Evolutionary conservation across 2,329 filamentous ascomycete genomes (phyloP).

Genomic region (Neonectria faginata): DNA sequence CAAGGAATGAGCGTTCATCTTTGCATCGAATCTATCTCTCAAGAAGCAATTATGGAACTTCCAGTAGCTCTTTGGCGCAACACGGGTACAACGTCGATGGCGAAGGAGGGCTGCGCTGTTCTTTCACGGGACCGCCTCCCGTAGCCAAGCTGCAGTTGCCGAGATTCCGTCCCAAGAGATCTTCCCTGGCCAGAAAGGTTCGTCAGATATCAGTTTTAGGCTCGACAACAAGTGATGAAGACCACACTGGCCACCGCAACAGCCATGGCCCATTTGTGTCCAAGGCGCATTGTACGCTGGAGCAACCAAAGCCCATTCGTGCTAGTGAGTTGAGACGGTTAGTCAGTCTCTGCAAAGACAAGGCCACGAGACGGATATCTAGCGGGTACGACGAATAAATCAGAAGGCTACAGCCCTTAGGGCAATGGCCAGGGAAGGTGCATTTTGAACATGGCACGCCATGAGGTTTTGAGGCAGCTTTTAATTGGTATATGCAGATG

Average conservation of each 20-base stretch:
- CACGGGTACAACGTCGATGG: conserved; percentile 41
- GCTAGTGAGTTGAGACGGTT: conserved; percentile 48
- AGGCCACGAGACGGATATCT: conserved; percentile 35
- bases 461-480: conserved; percentile 22
- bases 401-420: not conserved
- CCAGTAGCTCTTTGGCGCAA: conserved; percentile 7
- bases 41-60: conserved; percentile 23
- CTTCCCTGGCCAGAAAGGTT: conserved; percentile 4
- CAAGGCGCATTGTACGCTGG: conserved; percentile 45
- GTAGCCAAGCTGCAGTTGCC: conserved; percentile 20
- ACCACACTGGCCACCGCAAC: conserved; percentile 4
- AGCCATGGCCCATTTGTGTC: conserved; percentile 40
- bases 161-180: conserved; percentile 14
- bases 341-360: conserved; percentile 46
- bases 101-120: conserved; percentile 26
- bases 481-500: conserved; percentile 30
- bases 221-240: conserved; percentile 4
- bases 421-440: conserved; percentile 14
- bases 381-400: conserved; percentile 36
- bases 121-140: conserved; percentile 5
- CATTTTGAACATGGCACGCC: conserved; percentile 23
- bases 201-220: conserved; percentile 24
- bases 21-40: not conserved
- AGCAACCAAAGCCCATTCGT: conserved; percentile 49
- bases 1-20: not conserved